Percentiles rank a stretch among this genome's conserved stretches.
Evolutionary conservation across 192 early-diverging fungal genomes (phyloP).

Genomic region (Entophlyctis helioformis): DNA sequence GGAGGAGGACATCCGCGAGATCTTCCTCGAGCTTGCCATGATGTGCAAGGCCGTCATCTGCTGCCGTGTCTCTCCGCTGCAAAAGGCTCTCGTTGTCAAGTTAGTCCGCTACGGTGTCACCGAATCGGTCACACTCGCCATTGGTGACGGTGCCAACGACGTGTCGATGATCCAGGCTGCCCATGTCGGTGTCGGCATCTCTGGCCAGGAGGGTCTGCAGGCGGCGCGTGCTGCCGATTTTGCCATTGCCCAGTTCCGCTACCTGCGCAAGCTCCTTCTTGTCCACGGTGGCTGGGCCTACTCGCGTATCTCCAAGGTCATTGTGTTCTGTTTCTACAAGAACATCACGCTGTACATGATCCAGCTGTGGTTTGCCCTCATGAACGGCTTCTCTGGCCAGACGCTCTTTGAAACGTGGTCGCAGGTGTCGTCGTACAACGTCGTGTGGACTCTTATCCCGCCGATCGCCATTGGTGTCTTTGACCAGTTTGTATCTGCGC

Average conservation of each 20-base stretch:
- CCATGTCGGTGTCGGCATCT: slow-evolving; percentile 95
- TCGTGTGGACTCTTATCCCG: slow-evolving; percentile 83
- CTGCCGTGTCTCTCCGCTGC: slow-evolving; percentile 95
- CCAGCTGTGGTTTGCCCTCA: slow-evolving; percentile 93
- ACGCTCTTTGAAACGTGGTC: slow-evolving; percentile 96
- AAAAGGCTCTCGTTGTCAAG: slow-evolving; percentile 96
- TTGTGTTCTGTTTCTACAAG: slow-evolving; percentile 97
- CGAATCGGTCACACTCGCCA: slow-evolving; percentile 77
- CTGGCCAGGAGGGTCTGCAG: slow-evolving; percentile 90
- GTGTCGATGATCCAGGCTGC: slow-evolving; percentile 99
- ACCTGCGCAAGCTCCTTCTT: slow-evolving; percentile 85
- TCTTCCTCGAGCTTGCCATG: slow-evolving; percentile 80
- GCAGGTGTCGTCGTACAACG: slow-evolving; percentile 86
- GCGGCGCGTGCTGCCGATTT: slow-evolving; percentile 94
- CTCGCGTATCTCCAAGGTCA: slow-evolving; percentile 85
- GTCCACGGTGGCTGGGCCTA: slow-evolving; percentile 98
- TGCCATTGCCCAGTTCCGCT: slow-evolving; percentile 94
- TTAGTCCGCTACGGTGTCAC: slow-evolving; percentile 82
- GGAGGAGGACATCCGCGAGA: slow-evolving; percentile 50
- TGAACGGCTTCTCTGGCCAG: slow-evolving; percentile 89
- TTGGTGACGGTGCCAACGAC: slow-evolving; percentile 98
- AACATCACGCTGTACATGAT: slow-evolving; percentile 96
- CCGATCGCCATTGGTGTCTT: slow-evolving; percentile 93
- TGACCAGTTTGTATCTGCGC: slow-evolving; percentile 87
- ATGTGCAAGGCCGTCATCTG: slow-evolving; percentile 92